Evolutionary conservation across 2,329 filamentous ascomycete genomes (phyloP).

Genomic region (Xylariaceae sp.): DNA sequence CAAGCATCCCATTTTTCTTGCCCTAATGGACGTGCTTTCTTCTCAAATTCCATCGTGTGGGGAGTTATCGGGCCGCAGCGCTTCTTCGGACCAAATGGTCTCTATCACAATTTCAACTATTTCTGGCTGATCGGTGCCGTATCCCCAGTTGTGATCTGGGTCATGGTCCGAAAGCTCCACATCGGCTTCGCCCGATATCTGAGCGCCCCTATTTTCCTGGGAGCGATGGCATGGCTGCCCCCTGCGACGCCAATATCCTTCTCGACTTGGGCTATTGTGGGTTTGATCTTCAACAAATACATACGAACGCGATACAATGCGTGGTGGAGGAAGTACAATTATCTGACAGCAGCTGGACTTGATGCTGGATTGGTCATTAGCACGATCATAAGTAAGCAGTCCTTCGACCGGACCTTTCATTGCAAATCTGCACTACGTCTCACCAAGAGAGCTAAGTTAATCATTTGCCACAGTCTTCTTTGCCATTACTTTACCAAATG

Average conservation of each 20-base stretch:
- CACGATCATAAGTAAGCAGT: conserved; percentile 27
- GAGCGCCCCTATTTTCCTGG: conserved; percentile 55
- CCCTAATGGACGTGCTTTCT: conserved; percentile 40
- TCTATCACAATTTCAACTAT: conserved; percentile 49
- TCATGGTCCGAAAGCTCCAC: conserved; percentile 40
- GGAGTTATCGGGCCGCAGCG: conserved; percentile 53
- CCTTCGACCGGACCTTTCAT: too few relatives aligned
- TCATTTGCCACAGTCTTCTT: conserved; percentile 26
- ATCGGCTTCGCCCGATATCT: conserved; percentile 44
- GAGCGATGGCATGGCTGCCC: conserved; percentile 50
- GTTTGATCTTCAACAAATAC: conserved; percentile 54
- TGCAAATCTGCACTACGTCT: too few relatives aligned
- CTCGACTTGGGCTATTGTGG: conserved; percentile 54
- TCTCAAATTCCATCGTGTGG: conserved; percentile 53
- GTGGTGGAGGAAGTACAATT: conserved; percentile 54
- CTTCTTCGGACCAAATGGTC: conserved; percentile 49
- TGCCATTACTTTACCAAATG: conserved; percentile 33
- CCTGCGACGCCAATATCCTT: conserved; percentile 59
- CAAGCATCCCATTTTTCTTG: conserved; percentile 42
- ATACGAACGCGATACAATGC: conserved; percentile 51
- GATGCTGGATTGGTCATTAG: conserved; percentile 37
- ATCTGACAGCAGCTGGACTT: conserved; percentile 37
- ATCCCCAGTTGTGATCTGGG: conserved; percentile 46
- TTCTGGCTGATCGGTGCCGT: conserved; percentile 52
- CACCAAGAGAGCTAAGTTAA: too few relatives aligned